Conservation (phyloP, 2,329 filamentous ascomycete genomes). For the Dothidotthia symphoricarpi region DNA sequence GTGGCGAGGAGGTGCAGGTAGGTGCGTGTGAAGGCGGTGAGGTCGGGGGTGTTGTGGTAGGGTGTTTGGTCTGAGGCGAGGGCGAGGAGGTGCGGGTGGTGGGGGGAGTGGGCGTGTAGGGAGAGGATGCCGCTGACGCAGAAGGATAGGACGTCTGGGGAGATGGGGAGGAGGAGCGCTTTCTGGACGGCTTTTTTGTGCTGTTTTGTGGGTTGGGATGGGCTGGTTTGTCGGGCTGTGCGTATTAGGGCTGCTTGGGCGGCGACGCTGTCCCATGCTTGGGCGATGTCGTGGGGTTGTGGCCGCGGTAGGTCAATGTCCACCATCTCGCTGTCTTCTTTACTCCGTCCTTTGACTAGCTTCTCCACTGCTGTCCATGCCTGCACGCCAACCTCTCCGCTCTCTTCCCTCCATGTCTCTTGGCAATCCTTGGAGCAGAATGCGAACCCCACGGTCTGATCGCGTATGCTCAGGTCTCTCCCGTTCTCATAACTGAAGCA, state of each 20-base stretch:
- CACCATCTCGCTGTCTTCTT: conserved; percentile 37
- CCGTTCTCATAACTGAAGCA: conserved; percentile 50
- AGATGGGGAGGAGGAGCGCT: conserved; percentile 29
- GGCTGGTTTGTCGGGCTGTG: conserved; percentile 15
- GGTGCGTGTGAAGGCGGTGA: conserved; percentile 40
- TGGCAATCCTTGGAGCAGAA: conserved; percentile 45
- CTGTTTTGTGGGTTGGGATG: conserved; percentile 30
- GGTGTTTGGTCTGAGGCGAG: conserved; percentile 45
- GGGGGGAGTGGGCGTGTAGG: conserved; percentile 26
- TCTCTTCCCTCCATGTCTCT: conserved; percentile 34
- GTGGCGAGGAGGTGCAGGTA: conserved; percentile 47
- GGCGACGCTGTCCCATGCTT: conserved; percentile 27
- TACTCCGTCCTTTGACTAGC: conserved; percentile 31
- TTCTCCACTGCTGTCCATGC: conserved; percentile 39
- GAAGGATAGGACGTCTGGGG: conserved; percentile 45
- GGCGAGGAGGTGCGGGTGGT: conserved; percentile 36
- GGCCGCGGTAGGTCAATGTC: conserved; percentile 31
- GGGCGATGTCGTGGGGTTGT: conserved; percentile 24
- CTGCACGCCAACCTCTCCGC: conserved; percentile 29
- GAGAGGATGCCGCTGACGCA: conserved; percentile 44
- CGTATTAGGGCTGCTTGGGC: conserved; percentile 30
- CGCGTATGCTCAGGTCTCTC: conserved; percentile 41
- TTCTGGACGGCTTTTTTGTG: conserved; percentile 34
- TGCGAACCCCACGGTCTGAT: conserved; percentile 42
- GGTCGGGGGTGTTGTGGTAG: conserved; percentile 43